Percentiles rank a stretch among this genome's conserved stretches.
Evolutionary conservation across 208 protist genomes (phyloP).

Genomic region (Acanthamoeba royreba): DNA sequence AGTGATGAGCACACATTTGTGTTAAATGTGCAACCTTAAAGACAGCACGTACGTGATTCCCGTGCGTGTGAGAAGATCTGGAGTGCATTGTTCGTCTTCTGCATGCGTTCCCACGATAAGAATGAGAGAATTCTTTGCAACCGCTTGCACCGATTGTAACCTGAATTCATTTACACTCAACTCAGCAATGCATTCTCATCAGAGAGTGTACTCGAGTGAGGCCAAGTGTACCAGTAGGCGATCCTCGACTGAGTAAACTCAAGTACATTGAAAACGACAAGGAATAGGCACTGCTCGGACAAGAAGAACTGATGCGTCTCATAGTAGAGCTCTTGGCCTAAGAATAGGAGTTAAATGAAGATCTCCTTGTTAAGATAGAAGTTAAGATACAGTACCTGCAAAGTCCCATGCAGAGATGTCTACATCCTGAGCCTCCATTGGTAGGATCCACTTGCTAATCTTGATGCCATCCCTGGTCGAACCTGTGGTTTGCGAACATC

Average conservation of each 20-base stretch:
- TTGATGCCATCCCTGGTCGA: constrained; percentile 1
- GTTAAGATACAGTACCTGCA: no score
- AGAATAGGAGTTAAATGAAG: no score
- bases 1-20: background rate
- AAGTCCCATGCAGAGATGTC: background rate
- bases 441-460: background rate
- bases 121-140: background rate
- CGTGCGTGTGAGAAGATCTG: background rate
- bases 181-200: no score
- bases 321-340: constrained; percentile 30
- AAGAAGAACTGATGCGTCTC: background rate
- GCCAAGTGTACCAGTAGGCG: background rate
- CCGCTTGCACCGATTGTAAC: background rate
- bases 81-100: background rate
- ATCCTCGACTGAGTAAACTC: background rate
- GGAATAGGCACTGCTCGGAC: background rate
- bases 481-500: background rate
- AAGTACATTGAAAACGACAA: background rate
- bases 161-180: no score
- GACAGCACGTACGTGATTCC: no score
- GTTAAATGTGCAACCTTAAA: no score
- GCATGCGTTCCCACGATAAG: background rate
- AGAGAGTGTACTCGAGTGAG: no score
- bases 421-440: background rate
- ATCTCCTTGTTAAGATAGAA: background rate